These are phyloP conservation scores for Xylaria sp. DNA, from an alignment of 495 filamentous ascomycete species.

Conservation along the genomic window DNA sequence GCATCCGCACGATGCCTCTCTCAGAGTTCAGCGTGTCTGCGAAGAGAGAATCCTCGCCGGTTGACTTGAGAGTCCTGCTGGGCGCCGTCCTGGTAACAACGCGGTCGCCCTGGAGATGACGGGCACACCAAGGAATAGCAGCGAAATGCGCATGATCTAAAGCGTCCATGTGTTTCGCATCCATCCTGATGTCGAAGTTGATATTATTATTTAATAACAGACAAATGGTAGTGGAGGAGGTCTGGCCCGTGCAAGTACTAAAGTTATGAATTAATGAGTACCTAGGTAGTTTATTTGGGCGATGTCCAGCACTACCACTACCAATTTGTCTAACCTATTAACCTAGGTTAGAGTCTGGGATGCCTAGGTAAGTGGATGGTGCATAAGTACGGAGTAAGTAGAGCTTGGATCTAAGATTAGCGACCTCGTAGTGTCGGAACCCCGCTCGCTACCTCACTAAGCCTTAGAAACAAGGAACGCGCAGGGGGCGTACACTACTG, in stretches of 20 bases:
- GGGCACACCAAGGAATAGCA: constrained; percentile 64
- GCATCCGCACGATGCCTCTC: constrained; percentile 56
- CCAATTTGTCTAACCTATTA: no score
- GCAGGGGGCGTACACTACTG: no score
- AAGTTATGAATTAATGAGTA: background rate
- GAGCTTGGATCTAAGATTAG: background rate
- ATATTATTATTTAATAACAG: background rate
- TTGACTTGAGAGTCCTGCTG: constrained; percentile 52
- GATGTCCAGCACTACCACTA: background rate
- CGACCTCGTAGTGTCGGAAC: background rate
- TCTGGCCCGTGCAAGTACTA: no score
- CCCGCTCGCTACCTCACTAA: background rate
- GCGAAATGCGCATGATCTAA: constrained; percentile 55
- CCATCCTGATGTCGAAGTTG: background rate
- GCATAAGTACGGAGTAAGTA: no score
- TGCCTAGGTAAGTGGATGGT: no score
- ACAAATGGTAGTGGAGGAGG: background rate
- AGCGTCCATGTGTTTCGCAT: background rate
- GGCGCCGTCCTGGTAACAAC: constrained; percentile 47
- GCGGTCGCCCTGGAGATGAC: constrained; percentile 50
- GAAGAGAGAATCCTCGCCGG: constrained; percentile 62
- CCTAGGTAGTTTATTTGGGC: background rate
- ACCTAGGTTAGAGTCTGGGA: no score
- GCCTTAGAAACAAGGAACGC: no score
- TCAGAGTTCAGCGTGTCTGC: constrained; percentile 60